Evolutionary conservation across 2,329 filamentous ascomycete species (phyloP), one percentile per base, ranked within the genome.

Genomic region (Microascus cirrosus): DNA sequence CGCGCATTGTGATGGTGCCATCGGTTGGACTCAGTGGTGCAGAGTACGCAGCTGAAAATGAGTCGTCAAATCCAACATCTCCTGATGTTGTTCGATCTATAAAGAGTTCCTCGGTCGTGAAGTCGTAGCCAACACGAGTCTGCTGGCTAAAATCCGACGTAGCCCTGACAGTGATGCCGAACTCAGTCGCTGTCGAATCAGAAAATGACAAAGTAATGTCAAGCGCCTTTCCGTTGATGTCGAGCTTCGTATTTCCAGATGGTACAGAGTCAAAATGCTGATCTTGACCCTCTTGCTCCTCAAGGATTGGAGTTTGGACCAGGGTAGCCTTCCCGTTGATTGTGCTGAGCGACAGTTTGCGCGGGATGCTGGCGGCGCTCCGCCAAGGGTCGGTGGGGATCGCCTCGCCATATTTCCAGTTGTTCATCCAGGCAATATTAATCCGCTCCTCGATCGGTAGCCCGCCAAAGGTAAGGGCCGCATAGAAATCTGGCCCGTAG

Each of bases 331-430:
- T 51, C 22, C 39, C 53, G 25, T 58, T 52, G 25, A 54, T 32
- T 10, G 34, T 28, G 12, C n/a, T 2, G 13, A 50, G 51, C 24
- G 57, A 54, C 13, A 58, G 51, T 18, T 24, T 56, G 15, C 57
- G 53, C n/a, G 57, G 57, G 28, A 59, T 35, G 42, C 25, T 52
- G 8, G 52, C 22, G 53, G 57, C 42, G 42, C 57, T 59, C 24
- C 57, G 57, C 57, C 57, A 59, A 28, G 53, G 53, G 18, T 59
- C 57, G 7, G 57, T 59, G 5, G 57, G 57, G 18, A 59, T 53
- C 24, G n/a, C 42, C n/a, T 4, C 53, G 20, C 13, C 57, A n/a
- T 59, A 59, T 42, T 59, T 53, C 57, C 57, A 59, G 57, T 59
- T 59, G 45, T 24, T 55, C 53, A 56, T 56, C 57, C 57, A 59